Base-by-base conservation (phyloP, 1,139 yeast species). In the Lodderomyces theae region DNA sequence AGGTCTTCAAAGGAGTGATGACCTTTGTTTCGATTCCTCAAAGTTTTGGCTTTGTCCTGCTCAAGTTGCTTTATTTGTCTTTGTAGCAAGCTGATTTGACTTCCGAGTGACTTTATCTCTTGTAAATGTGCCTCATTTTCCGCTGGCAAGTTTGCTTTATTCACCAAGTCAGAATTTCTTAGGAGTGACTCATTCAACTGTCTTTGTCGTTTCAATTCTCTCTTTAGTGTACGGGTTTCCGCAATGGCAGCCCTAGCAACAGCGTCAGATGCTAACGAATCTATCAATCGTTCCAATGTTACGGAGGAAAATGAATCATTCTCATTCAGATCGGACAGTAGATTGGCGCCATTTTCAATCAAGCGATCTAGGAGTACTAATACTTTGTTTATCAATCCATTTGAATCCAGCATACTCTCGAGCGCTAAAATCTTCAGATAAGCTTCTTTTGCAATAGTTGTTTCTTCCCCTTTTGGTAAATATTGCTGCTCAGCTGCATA, bases 281-380 rank as follows among this genome's bases (percentile, higher is more conserved):
- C 71, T 57, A 67, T 59, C 18, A 66, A 49, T 38, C 66, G 51
- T 42, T 66, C 72, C 11, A 68, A 58, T 1, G 71, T 55, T 35
- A 59, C 56, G 41, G 58, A 61, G 34, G 66, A 51, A 2, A 61
- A 60, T 9, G 64, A 49, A 10, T 52, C 55, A 1, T 21, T 21
- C 9, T 28, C 31, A 16, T 16, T 16, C 5, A 16, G 15, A 15
- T 4, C 13, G 18, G n/a, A 18, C 4, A n/a, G 18, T 10, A 28
- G 18, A 15, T 28, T 13, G 4, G 18, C 16, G 5, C 18, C 18
- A 15, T 7, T 28, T 10, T 28, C 31, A 10, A 28, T 9, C 15
- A 28, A 4, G 18, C 18, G 6, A 15, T 28, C 31, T 3, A 28
- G 31, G 12, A 28, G 31, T 15, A 15, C 7, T 4, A 28, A 18